These are phyloP conservation scores for Aspergillus phoenicis DNA, from an alignment of 2,329 filamentous ascomycete genomes.

Conservation along the genomic window DNA sequence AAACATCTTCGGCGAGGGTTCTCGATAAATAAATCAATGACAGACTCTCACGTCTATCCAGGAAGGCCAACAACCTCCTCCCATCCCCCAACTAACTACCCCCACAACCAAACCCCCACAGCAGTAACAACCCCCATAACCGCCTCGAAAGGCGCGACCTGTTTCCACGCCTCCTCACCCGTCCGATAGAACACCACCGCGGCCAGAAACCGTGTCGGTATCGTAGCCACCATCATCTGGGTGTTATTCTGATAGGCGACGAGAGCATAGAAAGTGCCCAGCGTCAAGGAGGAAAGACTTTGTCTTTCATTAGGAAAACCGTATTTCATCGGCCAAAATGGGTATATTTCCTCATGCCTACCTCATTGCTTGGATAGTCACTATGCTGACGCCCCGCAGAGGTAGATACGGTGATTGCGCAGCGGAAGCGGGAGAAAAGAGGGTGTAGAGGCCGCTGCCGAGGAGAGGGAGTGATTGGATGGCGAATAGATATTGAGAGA, in stretches of 20 bases:
- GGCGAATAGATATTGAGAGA: neutral
- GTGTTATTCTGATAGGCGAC: conserved; percentile 6
- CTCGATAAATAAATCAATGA: too few species aligned
- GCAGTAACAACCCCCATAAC: neutral
- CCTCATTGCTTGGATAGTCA: conserved; percentile 5
- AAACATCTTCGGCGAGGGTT: too few species aligned
- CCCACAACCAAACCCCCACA: neutral
- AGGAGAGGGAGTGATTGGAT: conserved; percentile 4
- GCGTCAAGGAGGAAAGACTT: neutral
- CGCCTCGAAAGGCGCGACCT: conserved; percentile 1
- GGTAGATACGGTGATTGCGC: neutral
- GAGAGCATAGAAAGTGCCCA: conserved; percentile 1
- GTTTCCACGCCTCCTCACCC: neutral
- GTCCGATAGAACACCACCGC: neutral
- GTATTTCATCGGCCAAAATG: too few species aligned
- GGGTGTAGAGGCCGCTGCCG: neutral
- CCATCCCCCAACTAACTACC: neutral
- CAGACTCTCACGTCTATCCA: too few species aligned
- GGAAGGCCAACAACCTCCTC: too few species aligned
- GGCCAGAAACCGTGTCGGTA: neutral
- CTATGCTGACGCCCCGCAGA: neutral
- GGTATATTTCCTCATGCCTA: neutral
- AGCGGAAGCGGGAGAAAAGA: neutral
- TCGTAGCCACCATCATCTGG: neutral
- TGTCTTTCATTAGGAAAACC: neutral